Conservation (phyloP, 352 stramenopile species). For the Phytophthora tentaculata region DNA sequence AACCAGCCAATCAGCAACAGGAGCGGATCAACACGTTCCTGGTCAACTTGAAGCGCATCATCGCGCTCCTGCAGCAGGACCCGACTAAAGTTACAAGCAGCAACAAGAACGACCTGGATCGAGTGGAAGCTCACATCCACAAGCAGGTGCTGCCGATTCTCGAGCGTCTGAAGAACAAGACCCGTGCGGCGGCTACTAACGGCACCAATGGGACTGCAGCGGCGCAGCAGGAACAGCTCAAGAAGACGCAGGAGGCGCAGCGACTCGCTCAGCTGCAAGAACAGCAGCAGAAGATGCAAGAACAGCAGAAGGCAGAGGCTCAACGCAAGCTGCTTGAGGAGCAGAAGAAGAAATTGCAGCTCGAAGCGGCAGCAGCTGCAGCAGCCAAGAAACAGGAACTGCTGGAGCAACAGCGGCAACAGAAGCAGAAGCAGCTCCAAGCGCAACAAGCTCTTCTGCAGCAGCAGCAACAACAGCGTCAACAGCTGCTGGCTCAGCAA, state of each 20-base stretch:
- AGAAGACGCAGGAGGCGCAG: slow-evolving; percentile 75
- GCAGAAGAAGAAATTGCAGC: slow-evolving; percentile 74
- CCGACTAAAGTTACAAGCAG: slow-evolving; percentile 77
- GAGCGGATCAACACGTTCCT: slow-evolving; percentile 86
- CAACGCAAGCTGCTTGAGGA: slow-evolving; percentile 74
- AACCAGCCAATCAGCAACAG: slow-evolving; percentile 77
- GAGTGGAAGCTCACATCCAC: slow-evolving; percentile 83
- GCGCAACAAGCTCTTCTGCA: slow-evolving; percentile 57
- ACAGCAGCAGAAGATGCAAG: slow-evolving; percentile 74
- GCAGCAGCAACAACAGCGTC: slow-evolving; percentile 55
- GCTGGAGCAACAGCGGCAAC: slow-evolving; percentile 51
- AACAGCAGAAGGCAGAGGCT: slow-evolving; percentile 66
- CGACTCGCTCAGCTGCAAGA: slow-evolving; percentile 62
- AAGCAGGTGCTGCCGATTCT: slow-evolving; percentile 86
- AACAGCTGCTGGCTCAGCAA: slow-evolving; percentile 43
- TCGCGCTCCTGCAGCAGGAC: slow-evolving; percentile 81
- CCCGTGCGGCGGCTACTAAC: slow-evolving; percentile 32
- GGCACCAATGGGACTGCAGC: slow-evolving; percentile 26
- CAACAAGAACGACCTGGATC: slow-evolving; percentile 82
- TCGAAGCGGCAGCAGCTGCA: slow-evolving; percentile 58
- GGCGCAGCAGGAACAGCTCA: slow-evolving; percentile 58
- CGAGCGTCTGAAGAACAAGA: slow-evolving; percentile 79
- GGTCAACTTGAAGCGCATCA: slow-evolving; percentile 82
- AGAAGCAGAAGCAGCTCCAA: slow-evolving; percentile 75
- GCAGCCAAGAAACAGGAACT: slow-evolving; percentile 71